These are phyloP conservation scores for Suillus decipiens DNA, from an alignment of 768 basidiomycete species.

Conservation along the genomic window DNA sequence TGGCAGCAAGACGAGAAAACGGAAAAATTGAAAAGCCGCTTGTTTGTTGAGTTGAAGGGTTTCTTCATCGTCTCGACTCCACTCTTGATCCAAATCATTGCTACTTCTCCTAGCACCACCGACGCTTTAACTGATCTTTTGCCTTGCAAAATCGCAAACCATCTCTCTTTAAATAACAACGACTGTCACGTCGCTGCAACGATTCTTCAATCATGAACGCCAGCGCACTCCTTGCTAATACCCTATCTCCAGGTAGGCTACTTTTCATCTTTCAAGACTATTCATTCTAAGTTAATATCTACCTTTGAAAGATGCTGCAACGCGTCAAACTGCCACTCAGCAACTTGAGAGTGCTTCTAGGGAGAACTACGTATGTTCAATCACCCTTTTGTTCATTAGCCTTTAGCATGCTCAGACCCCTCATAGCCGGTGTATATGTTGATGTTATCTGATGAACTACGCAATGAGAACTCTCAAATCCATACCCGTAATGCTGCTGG, in stretches of 20 bases:
- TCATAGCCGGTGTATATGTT: constrained; percentile 87
- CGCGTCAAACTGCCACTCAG: constrained; percentile 90
- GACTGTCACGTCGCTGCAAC: constrained; percentile 21
- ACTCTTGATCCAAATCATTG: constrained; percentile 1
- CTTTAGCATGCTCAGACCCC: neutral
- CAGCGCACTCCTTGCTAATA: constrained; percentile 86
- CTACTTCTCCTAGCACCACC: neutral
- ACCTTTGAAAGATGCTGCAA: constrained; percentile 66
- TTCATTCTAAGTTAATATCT: constrained; percentile 25
- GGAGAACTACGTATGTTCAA: constrained; percentile 84
- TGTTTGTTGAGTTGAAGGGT: constrained; percentile 13
- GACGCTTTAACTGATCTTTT: constrained; percentile 1
- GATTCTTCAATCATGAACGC: constrained; percentile 74
- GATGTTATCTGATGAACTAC: constrained; percentile 84
- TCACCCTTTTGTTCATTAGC: constrained; percentile 10
- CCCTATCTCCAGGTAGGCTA: constrained; percentile 82
- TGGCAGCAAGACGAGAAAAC: constrained; percentile 8
- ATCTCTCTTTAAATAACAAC: constrained; percentile 25
- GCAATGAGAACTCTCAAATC: constrained; percentile 66
- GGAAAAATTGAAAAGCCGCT: constrained; percentile 36
- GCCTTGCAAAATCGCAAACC: constrained; percentile 12
- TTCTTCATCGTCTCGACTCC: constrained; percentile 6
- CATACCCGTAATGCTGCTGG: constrained; percentile 95
- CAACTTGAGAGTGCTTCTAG: constrained; percentile 84
- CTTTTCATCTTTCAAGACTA: constrained; percentile 32